phyloP scores from a whole-genome alignment of 163 green algal species.

The Chlorella variabilis region DNA sequence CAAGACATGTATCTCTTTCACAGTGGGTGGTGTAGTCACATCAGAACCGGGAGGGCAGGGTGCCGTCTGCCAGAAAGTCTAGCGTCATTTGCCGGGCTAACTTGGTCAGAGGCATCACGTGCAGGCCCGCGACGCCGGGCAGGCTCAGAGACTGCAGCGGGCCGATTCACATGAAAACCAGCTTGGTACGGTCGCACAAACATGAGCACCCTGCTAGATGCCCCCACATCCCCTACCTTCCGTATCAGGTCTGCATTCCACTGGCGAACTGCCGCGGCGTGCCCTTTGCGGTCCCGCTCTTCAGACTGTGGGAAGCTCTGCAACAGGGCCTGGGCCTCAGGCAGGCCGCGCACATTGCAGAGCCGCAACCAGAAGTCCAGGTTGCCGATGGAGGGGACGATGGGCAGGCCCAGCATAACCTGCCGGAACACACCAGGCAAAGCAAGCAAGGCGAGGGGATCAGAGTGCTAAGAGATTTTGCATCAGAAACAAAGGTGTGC shows the following conservation, averaged over 20 bases:
- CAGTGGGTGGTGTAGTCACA: too few relatives aligned
- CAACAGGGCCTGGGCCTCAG: constrained; percentile 43
- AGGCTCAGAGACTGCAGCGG: constrained; percentile 23
- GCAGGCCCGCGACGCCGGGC: constrained; percentile 68
- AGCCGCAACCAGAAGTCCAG: constrained; percentile 79
- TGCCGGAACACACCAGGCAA: background rate
- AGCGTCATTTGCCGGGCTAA: constrained; percentile 45
- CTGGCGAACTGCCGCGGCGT: constrained; percentile 9
- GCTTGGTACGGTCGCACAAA: background rate
- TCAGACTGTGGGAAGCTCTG: constrained; percentile 32
- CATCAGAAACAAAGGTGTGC: too few relatives aligned
- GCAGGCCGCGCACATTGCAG: constrained; percentile 45
- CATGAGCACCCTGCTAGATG: background rate
- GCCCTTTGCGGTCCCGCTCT: constrained; percentile 1
- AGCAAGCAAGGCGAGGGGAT: background rate
- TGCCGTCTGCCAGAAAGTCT: constrained; percentile 47
- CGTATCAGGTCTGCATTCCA: constrained; percentile 63
- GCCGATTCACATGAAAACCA: too few relatives aligned
- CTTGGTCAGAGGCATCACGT: constrained; percentile 84
- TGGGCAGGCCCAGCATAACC: constrained; percentile 65
- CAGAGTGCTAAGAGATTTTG: background rate
- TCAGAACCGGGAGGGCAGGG: constrained; percentile 41
- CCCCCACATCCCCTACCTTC: constrained; percentile 15
- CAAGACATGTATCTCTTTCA: too few relatives aligned
- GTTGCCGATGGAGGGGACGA: constrained; percentile 66